These are phyloP conservation scores for Vigna radiata DNA, from an alignment of 306 rosid genomes.

Conservation along the genomic window DNA sequence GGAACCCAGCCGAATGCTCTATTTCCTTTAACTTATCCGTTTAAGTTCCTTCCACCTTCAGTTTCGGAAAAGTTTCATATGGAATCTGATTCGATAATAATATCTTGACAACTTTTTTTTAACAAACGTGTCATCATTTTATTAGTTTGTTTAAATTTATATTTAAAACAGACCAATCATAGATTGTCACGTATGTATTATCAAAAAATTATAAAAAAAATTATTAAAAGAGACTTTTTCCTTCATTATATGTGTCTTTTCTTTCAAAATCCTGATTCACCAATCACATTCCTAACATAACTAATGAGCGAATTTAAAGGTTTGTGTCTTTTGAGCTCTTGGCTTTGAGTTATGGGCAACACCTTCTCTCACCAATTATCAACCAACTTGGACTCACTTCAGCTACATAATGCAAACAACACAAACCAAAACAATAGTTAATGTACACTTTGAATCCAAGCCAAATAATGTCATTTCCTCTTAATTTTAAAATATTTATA, in stretches of 20 bases:
- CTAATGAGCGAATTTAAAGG: constrained; percentile 23
- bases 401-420: not conserved
- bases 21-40: constrained; percentile 38
- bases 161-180: too few species aligned
- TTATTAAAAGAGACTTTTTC: too few species aligned
- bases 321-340: constrained; percentile 13
- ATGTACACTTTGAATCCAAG: not conserved
- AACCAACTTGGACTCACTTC: constrained; percentile 13
- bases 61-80: not conserved
- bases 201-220: too few species aligned
- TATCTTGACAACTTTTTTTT: too few species aligned
- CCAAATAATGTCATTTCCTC: not conserved
- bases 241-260: not conserved
- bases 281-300: not conserved
- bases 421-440: not conserved
- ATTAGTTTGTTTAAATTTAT: too few species aligned
- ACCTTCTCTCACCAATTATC: constrained; percentile 43
- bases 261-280: not conserved
- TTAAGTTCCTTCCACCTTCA: constrained; percentile 32
- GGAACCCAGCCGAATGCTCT: constrained; percentile 14
- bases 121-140: too few species aligned
- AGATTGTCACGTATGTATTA: too few species aligned
- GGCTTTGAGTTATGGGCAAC: constrained; percentile 44
- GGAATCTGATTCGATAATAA: too few species aligned
- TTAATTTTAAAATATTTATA: not conserved